A percentile compares a stretch with the other conserved stretches of the same genome.
phyloP scores from a whole-genome alignment of 805 yeast genomes.

The Schizosaccharomyces japonicus region DNA sequence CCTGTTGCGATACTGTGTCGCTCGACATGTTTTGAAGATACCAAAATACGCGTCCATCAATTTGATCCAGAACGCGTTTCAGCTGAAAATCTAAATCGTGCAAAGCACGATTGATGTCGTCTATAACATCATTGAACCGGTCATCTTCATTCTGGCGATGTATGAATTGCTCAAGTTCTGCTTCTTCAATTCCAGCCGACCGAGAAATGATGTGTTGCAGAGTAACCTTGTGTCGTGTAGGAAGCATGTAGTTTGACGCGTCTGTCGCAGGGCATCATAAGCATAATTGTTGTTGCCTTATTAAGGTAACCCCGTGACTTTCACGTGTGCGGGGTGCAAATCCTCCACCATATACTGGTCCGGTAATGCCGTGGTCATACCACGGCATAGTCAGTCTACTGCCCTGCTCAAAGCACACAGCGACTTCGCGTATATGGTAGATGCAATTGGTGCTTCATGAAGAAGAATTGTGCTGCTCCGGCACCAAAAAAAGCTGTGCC shows the following conservation, averaged over 20 bases:
- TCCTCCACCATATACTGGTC: too few relatives aligned
- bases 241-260: too few relatives aligned
- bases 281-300: too few relatives aligned
- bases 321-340: too few relatives aligned
- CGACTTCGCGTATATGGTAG: too few relatives aligned
- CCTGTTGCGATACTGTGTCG: not conserved
- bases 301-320: too few relatives aligned
- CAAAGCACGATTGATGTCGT: not conserved
- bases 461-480: not conserved
- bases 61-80: not conserved
- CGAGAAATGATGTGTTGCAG: not conserved
- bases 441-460: not conserved
- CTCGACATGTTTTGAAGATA: not conserved
- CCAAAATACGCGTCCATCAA: not conserved
- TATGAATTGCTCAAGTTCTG: not conserved
- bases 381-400: too few relatives aligned
- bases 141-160: not conserved
- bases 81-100: not conserved
- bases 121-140: not conserved
- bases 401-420: too few relatives aligned
- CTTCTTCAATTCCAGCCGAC: not conserved
- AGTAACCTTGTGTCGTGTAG: not conserved
- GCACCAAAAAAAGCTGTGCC: not conserved
- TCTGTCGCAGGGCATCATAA: too few relatives aligned
- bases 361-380: too few relatives aligned